Percentiles rank a stretch among this genome's conserved stretches.
Conservation (phyloP, 179 eudicot species). For the Monotropa hypopitys region DNA sequence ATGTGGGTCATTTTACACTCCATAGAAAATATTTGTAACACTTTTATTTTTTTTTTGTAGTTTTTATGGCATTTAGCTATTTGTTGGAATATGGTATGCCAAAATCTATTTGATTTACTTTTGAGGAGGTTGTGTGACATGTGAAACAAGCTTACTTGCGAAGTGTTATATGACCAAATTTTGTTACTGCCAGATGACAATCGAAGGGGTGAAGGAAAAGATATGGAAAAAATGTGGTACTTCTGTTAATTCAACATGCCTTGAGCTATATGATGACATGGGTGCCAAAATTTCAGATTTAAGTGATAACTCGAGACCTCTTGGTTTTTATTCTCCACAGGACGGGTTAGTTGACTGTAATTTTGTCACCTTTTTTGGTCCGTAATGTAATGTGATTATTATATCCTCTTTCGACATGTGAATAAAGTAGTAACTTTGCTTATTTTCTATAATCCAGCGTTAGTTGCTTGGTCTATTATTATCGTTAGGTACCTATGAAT, state of each 20-base stretch:
- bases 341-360: slow-evolving; percentile 47
- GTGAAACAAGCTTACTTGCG: neutral
- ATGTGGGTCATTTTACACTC: too few relatives aligned
- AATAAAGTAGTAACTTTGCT: neutral
- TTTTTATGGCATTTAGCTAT: neutral
- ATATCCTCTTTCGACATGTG: neutral
- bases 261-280: slow-evolving; percentile 70
- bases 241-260: slow-evolving; percentile 62
- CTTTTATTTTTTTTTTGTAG: neutral
- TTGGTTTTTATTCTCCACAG: slow-evolving; percentile 76
- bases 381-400: neutral
- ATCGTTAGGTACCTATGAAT: neutral
- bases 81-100: neutral
- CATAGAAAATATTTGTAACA: neutral
- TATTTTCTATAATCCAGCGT: neutral
- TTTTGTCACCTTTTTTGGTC: neutral
- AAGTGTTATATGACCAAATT: neutral
- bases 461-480: neutral
- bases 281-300: slow-evolving; percentile 46
- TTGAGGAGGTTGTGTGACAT: neutral
- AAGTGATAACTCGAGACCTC: slow-evolving; percentile 40
- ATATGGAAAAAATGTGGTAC: slow-evolving; percentile 92
- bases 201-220: slow-evolving; percentile 90
- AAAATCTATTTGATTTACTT: neutral
- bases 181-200: slow-evolving; percentile 41